phyloP scores from a whole-genome alignment of 1,284 basidiomycete species.

The Trichosporon sp. region DNA sequence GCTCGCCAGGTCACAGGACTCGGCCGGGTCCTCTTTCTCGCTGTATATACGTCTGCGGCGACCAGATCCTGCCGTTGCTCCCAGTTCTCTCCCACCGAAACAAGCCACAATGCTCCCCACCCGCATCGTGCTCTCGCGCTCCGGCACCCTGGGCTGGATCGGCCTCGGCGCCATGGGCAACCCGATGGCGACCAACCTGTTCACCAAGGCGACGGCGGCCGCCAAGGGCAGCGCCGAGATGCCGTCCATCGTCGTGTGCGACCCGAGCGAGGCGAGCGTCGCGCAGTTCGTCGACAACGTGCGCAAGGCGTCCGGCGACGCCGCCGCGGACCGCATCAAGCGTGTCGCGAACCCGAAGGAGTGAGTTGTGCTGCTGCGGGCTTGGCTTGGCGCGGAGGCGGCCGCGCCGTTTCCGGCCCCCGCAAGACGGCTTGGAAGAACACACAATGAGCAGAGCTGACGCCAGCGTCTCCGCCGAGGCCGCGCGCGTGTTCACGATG shows the following conservation, averaged over 20 bases:
- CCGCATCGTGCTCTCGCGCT: slow-evolving; percentile 24
- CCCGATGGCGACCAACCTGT: slow-evolving; percentile 47
- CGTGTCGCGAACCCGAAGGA: slow-evolving; percentile 10
- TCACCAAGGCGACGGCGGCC: slow-evolving; percentile 39
- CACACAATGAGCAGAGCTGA: too few species aligned
- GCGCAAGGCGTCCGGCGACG: slow-evolving; percentile 6
- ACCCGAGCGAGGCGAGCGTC: slow-evolving; percentile 33
- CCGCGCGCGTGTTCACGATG: slow-evolving; percentile 52
- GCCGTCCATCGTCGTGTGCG: slow-evolving; percentile 43
- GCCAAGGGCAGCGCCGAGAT: slow-evolving; percentile 9
- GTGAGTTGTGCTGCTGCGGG: too few species aligned
- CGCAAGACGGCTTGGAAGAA: too few species aligned
- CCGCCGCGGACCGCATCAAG: slow-evolving; percentile 17
- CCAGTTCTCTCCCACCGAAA: background rate
- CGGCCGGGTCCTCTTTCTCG: background rate
- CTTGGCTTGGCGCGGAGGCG: background rate
- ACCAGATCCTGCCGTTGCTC: background rate
- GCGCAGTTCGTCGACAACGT: slow-evolving; percentile 28
- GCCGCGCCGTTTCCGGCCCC: too few species aligned
- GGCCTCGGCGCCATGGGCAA: slow-evolving; percentile 47
- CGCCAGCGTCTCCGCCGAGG: slow-evolving; percentile 46
- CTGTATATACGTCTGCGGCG: background rate
- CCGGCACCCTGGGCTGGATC: slow-evolving; percentile 43
- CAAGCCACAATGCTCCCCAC: slow-evolving; percentile 30
- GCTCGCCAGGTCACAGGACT: background rate